Evolutionary conservation across 2,329 filamentous ascomycete genomes (phyloP), one percentile per base, ranked within the genome.

Genomic region (Calonectria crousiana): DNA sequence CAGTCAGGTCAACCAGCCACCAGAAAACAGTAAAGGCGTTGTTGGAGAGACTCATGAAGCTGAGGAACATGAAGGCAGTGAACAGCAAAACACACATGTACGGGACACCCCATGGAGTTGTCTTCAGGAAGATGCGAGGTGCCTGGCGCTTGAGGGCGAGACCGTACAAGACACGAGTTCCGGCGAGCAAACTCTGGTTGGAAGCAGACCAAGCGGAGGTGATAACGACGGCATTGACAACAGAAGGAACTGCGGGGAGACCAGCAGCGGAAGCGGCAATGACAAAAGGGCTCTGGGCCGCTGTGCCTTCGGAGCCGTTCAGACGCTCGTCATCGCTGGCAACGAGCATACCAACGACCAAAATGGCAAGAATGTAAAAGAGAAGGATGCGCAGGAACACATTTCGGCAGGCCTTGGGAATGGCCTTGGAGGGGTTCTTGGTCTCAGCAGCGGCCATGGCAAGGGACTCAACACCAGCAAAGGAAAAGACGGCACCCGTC

Each of bases 211-310:
- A 93, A 0, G 92, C 93, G 0, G 92, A 93, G 0, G 92, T 94
- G 77, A 95, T 88, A 78, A 96, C 92, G 32, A 95, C 88, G 44
- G 93, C 94, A 82, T 96, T 96, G 84, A 96, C 92, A 69, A 96
- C 90, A 8, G 91, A 92, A 0, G 93, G 92, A 6, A 95, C 89
- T 9, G 89, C 92, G 6, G 87, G 88, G 72, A 95, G 92, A 0
- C 92, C 91, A 2, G 93, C 94, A 36, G 91, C 89, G 14, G 89
- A 88, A 47, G 93, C 92, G 23, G 93, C 94, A 75, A 95, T 94
- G 73, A 96, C 93, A 79, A 93, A 95, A 14, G 92, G 93, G 81
- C 80, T 81, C 64, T 81, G 79, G 1, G 77, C 78, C n/a, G 89
- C 87, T 28, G 83, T 86, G 41, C 87, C 88, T 38, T 84, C 86